Percentiles rank a stretch among this genome's conserved stretches.
phyloP scores from a whole-genome alignment of 805 yeast species.

The Metschnikowia reukaufii region DNA sequence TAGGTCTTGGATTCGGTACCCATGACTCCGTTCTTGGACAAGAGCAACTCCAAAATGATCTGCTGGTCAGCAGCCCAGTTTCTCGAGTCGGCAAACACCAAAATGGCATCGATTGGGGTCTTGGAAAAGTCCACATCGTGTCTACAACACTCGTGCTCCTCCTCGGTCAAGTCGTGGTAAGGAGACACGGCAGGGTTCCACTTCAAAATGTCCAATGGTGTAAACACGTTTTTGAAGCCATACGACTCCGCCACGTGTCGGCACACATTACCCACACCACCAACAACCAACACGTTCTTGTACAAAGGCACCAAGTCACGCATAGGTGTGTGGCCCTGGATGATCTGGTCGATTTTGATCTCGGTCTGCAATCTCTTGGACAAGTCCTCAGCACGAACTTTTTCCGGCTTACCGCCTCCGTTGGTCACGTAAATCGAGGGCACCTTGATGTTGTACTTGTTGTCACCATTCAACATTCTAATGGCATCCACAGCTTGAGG shows the following conservation, averaged over 20 bases:
- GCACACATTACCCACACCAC: slow-evolving; percentile 85
- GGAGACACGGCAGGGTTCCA: slow-evolving; percentile 89
- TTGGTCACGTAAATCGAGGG: slow-evolving; percentile 84
- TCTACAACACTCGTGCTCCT: slow-evolving; percentile 54
- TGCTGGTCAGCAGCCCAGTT: slow-evolving; percentile 95
- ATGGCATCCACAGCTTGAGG: slow-evolving; percentile 79
- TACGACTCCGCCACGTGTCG: slow-evolving; percentile 79
- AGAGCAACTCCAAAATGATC: slow-evolving; percentile 75
- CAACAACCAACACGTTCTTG: slow-evolving; percentile 79
- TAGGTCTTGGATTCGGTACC: slow-evolving; percentile 72
- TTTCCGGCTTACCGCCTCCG: slow-evolving; percentile 89
- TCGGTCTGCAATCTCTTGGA: slow-evolving; percentile 57
- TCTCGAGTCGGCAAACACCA: slow-evolving; percentile 89
- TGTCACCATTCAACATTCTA: slow-evolving; percentile 70
- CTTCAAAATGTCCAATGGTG: slow-evolving; percentile 77
- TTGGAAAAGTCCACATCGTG: slow-evolving; percentile 63
- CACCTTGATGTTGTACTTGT: slow-evolving; percentile 67
- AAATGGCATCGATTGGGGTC: slow-evolving; percentile 70
- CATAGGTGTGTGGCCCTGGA: slow-evolving; percentile 95
- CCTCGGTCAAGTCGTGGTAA: slow-evolving; percentile 74
- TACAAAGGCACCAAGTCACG: slow-evolving; percentile 68
- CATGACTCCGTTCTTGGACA: slow-evolving; percentile 78
- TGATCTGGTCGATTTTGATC: slow-evolving; percentile 74
- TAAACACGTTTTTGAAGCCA: slow-evolving; percentile 80
- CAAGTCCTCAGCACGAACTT: slow-evolving; percentile 69